Evolutionary conservation across 257 asterid genomes (phyloP).

Genomic region (Solanum bukasovii): DNA sequence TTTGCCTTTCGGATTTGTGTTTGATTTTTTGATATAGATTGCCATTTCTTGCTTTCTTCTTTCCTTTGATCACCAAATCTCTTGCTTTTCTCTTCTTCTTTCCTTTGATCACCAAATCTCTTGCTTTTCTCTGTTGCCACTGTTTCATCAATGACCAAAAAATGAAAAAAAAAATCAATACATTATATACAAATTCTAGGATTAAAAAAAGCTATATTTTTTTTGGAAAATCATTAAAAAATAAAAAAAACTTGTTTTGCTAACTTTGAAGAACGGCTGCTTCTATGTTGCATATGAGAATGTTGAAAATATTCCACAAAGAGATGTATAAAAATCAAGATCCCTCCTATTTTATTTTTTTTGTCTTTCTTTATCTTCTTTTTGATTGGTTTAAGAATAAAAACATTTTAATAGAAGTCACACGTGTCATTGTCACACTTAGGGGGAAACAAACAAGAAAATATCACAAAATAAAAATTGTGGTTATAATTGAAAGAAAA

Average conservation of each 20-base stretch:
- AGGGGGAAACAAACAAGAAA: not conserved
- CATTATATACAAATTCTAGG: not conserved
- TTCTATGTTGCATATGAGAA: not conserved
- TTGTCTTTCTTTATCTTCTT: not conserved
- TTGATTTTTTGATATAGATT: slow-evolving; percentile 29
- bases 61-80: slow-evolving; percentile 20
- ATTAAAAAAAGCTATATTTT: not conserved
- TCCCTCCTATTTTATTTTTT: not conserved
- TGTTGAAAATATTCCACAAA: not conserved
- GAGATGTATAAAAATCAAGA: not conserved
- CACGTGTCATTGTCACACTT: not conserved
- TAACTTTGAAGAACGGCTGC: not conserved
- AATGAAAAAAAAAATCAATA: not conserved
- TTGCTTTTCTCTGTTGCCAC: slow-evolving; percentile 25
- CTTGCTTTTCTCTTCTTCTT: slow-evolving; percentile 24
- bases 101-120: slow-evolving; percentile 20
- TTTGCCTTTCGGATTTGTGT: slow-evolving; percentile 60
- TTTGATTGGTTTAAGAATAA: not conserved
- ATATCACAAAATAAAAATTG: not conserved
- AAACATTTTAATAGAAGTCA: not conserved
- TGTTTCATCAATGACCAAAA: slow-evolving; percentile 6
- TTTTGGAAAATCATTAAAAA: not conserved
- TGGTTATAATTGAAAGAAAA: not conserved
- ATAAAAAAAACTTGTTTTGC: not conserved
- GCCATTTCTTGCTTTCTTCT: slow-evolving; percentile 29